These are phyloP conservation scores for Colletotrichum tofieldiae DNA, from an alignment of 2,329 filamentous ascomycete genomes.

Conservation along the genomic window DNA sequence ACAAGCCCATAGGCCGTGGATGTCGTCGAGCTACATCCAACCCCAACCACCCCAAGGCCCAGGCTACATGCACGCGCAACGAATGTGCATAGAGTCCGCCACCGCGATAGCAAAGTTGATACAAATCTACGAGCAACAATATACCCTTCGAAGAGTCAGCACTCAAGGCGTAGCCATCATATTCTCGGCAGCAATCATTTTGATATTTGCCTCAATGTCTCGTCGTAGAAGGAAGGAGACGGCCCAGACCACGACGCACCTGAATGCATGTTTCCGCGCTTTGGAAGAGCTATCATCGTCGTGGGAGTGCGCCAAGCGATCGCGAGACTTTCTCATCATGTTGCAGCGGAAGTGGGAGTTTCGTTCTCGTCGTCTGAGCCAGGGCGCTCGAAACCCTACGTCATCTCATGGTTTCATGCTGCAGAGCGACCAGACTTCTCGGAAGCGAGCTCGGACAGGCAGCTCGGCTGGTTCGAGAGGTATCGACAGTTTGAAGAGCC, in stretches of 20 bases:
- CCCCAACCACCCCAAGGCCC: conserved; percentile 45
- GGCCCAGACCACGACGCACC: conserved; percentile 32
- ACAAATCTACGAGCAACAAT: conserved; percentile 42
- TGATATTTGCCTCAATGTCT: conserved; percentile 45
- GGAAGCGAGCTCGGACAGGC: conserved; percentile 14
- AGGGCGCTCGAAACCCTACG: not conserved
- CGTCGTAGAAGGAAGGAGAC: conserved; percentile 31
- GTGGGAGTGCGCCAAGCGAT: conserved; percentile 48
- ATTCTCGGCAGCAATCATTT: conserved; percentile 43
- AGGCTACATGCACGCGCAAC: conserved; percentile 45
- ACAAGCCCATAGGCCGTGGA: conserved; percentile 48
- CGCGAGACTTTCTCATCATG: conserved; percentile 46
- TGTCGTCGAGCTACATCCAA: conserved; percentile 46
- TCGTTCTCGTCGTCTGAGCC: conserved; percentile 3
- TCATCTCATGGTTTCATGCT: not conserved
- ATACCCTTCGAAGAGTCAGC: conserved; percentile 44
- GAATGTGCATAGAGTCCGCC: conserved; percentile 46
- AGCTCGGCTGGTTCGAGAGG: conserved; percentile 8
- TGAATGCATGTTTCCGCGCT: conserved; percentile 47
- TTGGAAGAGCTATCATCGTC: conserved; percentile 43
- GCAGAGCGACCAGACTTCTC: not conserved
- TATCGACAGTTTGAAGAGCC: conserved; percentile 15
- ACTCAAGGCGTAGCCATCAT: conserved; percentile 47
- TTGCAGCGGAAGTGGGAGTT: conserved; percentile 44
- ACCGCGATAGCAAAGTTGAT: conserved; percentile 44